phyloP scores from a whole-genome alignment of 129 eudicot species.

The Chrysanthemum lavandulifolium region DNA sequence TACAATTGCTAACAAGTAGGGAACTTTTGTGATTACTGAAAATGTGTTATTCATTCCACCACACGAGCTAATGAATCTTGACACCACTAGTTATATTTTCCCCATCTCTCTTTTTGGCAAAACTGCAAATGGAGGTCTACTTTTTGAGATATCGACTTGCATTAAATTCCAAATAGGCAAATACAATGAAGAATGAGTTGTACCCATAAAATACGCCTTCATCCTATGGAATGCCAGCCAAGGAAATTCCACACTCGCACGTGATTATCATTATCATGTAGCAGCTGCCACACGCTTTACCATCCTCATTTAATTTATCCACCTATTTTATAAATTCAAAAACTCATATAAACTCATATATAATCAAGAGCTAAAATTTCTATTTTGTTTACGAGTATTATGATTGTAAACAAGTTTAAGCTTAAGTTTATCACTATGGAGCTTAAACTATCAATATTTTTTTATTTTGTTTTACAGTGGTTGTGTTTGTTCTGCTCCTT shows the following conservation, averaged over 20 bases:
- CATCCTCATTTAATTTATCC: background rate
- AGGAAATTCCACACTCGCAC: constrained; percentile 23
- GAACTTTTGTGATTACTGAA: background rate
- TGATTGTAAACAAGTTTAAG: too few species aligned
- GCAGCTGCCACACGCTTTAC: constrained; percentile 29
- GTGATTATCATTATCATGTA: constrained; percentile 20
- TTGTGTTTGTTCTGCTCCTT: too few species aligned
- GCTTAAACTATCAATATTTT: too few species aligned
- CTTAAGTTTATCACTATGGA: too few species aligned
- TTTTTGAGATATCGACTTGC: constrained; percentile 23
- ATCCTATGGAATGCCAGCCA: constrained; percentile 37
- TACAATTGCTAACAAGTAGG: too few species aligned
- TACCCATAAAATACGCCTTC: constrained; percentile 37
- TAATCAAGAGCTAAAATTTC: too few species aligned
- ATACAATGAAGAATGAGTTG: constrained; percentile 38
- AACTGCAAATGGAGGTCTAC: constrained; percentile 14
- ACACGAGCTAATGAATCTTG: background rate
- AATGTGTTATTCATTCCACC: background rate
- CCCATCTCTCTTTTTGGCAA: background rate
- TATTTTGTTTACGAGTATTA: too few species aligned
- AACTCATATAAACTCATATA: background rate
- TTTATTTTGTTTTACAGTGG: too few species aligned
- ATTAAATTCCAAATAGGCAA: constrained; percentile 27
- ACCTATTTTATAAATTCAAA: background rate
- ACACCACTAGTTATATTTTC: background rate